These are phyloP conservation scores for Cymodocea nodosa DNA, from an alignment of 116 monocot genomes.

Conservation along the genomic window DNA sequence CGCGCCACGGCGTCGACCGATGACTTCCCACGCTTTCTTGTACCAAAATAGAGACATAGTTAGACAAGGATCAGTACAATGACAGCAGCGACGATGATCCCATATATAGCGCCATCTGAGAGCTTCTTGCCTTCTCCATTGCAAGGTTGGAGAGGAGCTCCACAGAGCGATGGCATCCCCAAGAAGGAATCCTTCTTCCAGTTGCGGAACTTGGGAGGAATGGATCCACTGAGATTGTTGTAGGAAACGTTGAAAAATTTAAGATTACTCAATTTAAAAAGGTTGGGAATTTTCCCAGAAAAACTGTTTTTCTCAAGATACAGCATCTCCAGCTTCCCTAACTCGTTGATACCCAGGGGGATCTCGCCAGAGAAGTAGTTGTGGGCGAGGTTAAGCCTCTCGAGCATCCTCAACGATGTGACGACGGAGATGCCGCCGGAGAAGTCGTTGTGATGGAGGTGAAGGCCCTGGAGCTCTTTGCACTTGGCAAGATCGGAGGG, in stretches of 20 bases:
- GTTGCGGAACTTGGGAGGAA: constrained; percentile 23
- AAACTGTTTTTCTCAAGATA: constrained; percentile 39
- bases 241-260: constrained; percentile 53
- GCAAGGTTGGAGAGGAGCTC: constrained; percentile 31
- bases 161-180: constrained; percentile 33
- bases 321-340: constrained; percentile 28
- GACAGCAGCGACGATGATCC: constrained; percentile 42
- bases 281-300: constrained; percentile 38
- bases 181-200: constrained; percentile 25
- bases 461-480: constrained; percentile 29
- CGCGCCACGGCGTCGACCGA: not conserved
- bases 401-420: constrained; percentile 17
- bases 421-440: constrained; percentile 31
- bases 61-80: constrained; percentile 21
- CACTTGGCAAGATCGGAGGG: constrained; percentile 38
- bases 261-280: constrained; percentile 3
- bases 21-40: not conserved
- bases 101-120: constrained; percentile 66
- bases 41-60: constrained; percentile 27
- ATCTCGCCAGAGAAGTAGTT: constrained; percentile 40
- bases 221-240: constrained; percentile 42
- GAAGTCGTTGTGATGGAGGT: constrained; percentile 37
- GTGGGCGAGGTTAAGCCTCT: constrained; percentile 36
- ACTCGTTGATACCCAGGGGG: constrained; percentile 20
- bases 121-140: constrained; percentile 21